These are phyloP conservation scores for Nannizziopsis arthrosporioides DNA, from an alignment of 2,329 filamentous ascomycete species.

Conservation along the genomic window DNA sequence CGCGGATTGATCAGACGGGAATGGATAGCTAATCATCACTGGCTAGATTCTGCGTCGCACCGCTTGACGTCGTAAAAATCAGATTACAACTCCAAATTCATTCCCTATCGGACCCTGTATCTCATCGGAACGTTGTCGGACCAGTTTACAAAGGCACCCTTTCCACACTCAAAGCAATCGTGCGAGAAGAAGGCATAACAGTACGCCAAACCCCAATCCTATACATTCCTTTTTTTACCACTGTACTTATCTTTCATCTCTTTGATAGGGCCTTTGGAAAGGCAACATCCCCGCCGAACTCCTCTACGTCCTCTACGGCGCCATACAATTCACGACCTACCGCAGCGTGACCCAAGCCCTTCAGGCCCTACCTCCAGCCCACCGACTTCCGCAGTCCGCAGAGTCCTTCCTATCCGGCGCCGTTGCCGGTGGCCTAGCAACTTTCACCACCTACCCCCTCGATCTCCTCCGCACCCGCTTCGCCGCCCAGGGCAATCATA, in stretches of 20 bases:
- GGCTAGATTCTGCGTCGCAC: conserved; percentile 74
- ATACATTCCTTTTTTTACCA: no score
- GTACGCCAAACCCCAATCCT: conserved; percentile 24
- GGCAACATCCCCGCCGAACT: conserved; percentile 92
- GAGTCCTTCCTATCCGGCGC: conserved; percentile 79
- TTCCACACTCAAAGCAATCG: conserved; percentile 62
- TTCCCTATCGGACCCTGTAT: conserved; percentile 63
- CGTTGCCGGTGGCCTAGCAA: conserved; percentile 68
- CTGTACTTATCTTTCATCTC: neutral
- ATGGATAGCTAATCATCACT: neutral
- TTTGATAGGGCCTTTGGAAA: conserved; percentile 66
- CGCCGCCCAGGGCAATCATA: conserved; percentile 76
- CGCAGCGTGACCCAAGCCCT: conserved; percentile 60
- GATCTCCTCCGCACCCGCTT: conserved; percentile 90
- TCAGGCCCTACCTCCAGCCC: conserved; percentile 38
- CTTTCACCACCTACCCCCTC: conserved; percentile 76
- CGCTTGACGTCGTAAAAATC: conserved; percentile 96
- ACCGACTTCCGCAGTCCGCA: conserved; percentile 50
- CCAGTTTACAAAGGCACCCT: conserved; percentile 59
- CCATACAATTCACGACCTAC: conserved; percentile 82
- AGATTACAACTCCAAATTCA: conserved; percentile 87
- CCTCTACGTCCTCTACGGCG: conserved; percentile 84
- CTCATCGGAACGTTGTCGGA: conserved; percentile 39
- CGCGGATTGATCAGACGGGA: neutral
- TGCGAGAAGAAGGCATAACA: conserved; percentile 68